Evolutionary conservation across 345 rosid species (phyloP).

Genomic region (Hevea brasiliensis): DNA sequence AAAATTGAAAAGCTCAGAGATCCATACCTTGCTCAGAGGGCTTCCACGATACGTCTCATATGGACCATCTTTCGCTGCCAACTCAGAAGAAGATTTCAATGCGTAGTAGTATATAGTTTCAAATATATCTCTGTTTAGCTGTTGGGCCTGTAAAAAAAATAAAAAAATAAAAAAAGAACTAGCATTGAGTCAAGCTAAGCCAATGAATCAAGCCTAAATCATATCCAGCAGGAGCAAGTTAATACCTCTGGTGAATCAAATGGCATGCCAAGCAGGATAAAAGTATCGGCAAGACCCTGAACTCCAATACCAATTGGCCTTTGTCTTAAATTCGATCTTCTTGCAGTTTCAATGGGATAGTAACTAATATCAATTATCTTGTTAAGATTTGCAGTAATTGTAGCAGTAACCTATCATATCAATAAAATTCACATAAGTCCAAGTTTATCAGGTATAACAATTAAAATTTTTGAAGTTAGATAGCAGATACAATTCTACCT

Average conservation of each 20-base stretch:
- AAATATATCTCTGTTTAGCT: constrained; percentile 81
- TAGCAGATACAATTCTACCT: background rate
- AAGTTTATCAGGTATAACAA: background rate
- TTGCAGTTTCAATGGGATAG: constrained; percentile 86
- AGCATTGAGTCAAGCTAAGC: background rate
- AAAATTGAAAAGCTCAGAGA: background rate
- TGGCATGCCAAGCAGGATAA: constrained; percentile 84
- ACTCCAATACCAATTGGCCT: constrained; percentile 94
- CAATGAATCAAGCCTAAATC: background rate
- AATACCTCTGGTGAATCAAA: constrained; percentile 82
- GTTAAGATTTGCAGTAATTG: constrained; percentile 62
- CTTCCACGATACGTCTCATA: constrained; percentile 75
- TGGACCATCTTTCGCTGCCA: constrained; percentile 67
- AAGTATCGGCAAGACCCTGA: constrained; percentile 92
- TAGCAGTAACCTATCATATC: constrained; percentile 47
- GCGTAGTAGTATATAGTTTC: constrained; percentile 89
- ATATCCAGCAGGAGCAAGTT: background rate
- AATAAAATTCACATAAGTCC: background rate
- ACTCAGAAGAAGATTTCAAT: constrained; percentile 61
- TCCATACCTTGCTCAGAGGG: constrained; percentile 82
- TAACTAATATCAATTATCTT: constrained; percentile 81
- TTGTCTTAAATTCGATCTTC: constrained; percentile 70
- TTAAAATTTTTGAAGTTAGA: background rate
- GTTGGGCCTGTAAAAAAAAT: constrained; percentile 75
- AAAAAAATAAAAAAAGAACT: constrained; percentile 6